Base-by-base conservation (phyloP, 2,329 filamentous ascomycete species). In the Colletotrichum phormii region DNA sequence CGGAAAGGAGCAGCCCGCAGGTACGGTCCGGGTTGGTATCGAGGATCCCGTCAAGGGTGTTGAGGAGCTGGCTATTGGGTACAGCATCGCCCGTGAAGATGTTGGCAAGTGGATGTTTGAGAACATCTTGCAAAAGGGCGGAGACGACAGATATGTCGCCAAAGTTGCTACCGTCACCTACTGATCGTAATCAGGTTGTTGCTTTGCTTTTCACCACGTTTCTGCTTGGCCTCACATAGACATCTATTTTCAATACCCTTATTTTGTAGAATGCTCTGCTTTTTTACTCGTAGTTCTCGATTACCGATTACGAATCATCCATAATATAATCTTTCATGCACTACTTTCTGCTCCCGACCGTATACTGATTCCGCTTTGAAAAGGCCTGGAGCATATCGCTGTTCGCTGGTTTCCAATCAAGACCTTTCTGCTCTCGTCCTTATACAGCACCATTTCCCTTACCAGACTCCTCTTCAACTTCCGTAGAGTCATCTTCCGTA, bases 41-140 rank as follows among this genome's bases (percentile, higher is more conserved):
- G 81, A 84, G 77, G 80, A 82, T 53, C 77, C 77, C 11, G 42
- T 64, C n/a, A 77, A 67, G 55, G 81, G 81, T 53, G 66, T 80
- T 24, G 79, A 84, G 73, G 77, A 77, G n/a, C 77, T 78, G 68
- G 82, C 81, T 63, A 75, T 84, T 11, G 85, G 85, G 7, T 86
- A 85, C 71, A 79, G 77, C 33, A 83, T 86, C 66, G 81, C 79
- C 22, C 76, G 84, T 53, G 80, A 82, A 71, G 84, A 85, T 70
- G 83, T 84, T 5, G 85, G 85, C 1, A 75, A 78, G 51, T 86
- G 84, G 80, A 79, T 86, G 35, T 84, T 79, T 64, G 79, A 84
- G 75, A 81, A 82, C 54, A 67, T 83, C 26, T 71, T 85, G 12
- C 64, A 72, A 11, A 35, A 71, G 24, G 66, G 64, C 51, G 75